Evolutionary conservation across 164 flowering plant species (phyloP).

Genomic region (Buxus sempervirens): DNA sequence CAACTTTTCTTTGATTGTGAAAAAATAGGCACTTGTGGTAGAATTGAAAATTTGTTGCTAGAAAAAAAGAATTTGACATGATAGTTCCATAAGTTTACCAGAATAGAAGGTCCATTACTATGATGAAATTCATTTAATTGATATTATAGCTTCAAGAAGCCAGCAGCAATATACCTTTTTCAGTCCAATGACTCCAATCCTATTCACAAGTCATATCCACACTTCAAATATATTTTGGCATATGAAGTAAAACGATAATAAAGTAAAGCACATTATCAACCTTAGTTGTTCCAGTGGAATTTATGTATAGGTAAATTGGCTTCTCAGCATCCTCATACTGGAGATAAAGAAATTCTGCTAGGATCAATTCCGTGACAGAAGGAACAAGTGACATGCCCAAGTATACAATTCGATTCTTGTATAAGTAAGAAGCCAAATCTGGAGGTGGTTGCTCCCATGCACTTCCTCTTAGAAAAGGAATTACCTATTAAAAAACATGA

Average conservation of each 20-base stretch:
- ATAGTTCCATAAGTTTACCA: neutral
- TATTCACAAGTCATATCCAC: too few relatives aligned
- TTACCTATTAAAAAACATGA: slow-evolving; percentile 52
- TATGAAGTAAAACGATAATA: neutral
- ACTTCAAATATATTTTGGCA: neutral
- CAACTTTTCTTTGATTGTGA: too few relatives aligned
- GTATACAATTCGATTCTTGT: slow-evolving; percentile 80
- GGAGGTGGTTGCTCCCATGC: slow-evolving; percentile 97
- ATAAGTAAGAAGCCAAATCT: slow-evolving; percentile 85
- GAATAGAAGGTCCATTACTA: neutral
- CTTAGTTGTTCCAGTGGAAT: slow-evolving; percentile 94
- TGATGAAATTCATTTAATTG: neutral
- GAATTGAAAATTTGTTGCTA: too few relatives aligned
- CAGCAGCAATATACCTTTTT: neutral
- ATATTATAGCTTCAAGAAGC: neutral
- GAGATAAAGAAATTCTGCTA: slow-evolving; percentile 87
- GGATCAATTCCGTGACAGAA: slow-evolving; percentile 78
- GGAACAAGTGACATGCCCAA: slow-evolving; percentile 92
- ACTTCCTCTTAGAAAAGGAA: slow-evolving; percentile 75
- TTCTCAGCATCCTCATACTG: slow-evolving; percentile 70
- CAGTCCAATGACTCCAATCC: too few relatives aligned
- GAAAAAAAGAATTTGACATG: neutral
- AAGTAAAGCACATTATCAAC: slow-evolving; percentile 26
- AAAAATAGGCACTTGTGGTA: too few relatives aligned
- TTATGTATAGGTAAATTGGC: slow-evolving; percentile 85